A percentile compares a stretch with the other conserved stretches of the same genome.
phyloP scores from a whole-genome alignment of 345 rosid genomes.

The Linum trigynum region DNA sequence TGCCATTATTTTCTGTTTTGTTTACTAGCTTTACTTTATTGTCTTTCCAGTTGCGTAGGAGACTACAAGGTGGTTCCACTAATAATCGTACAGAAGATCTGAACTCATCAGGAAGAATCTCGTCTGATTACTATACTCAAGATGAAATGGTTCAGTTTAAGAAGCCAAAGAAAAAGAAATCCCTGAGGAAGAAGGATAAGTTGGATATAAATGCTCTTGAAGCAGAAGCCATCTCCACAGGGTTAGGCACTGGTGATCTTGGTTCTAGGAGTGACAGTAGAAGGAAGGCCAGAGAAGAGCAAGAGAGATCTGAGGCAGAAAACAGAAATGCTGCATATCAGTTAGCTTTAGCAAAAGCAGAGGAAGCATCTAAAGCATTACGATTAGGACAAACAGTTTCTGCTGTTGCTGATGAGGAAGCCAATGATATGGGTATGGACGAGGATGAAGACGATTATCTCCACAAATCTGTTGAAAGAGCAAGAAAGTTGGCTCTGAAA shows the following conservation, averaged over 20 bases:
- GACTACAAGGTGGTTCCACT: slow-evolving; percentile 54
- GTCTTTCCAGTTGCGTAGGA: slow-evolving; percentile 60
- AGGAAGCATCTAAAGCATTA: slow-evolving; percentile 74
- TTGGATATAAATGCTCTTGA: slow-evolving; percentile 80
- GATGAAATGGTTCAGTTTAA: slow-evolving; percentile 86
- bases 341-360: slow-evolving; percentile 74
- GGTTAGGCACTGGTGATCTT: slow-evolving; percentile 80
- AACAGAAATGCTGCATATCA: slow-evolving; percentile 66
- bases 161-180: slow-evolving; percentile 88
- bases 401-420: slow-evolving; percentile 29
- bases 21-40: background rate
- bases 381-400: slow-evolving; percentile 48
- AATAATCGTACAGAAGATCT: slow-evolving; percentile 57
- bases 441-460: slow-evolving; percentile 81
- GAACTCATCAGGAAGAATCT: slow-evolving; percentile 45
- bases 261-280: slow-evolving; percentile 80
- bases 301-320: slow-evolving; percentile 69
- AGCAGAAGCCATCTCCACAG: slow-evolving; percentile 79
- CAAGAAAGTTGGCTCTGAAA: slow-evolving; percentile 69
- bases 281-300: slow-evolving; percentile 79
- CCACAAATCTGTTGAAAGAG: slow-evolving; percentile 64
- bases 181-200: slow-evolving; percentile 76
- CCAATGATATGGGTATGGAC: slow-evolving; percentile 44
- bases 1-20: background rate
- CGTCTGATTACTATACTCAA: slow-evolving; percentile 73